Base-by-base conservation (phyloP, 345 rosid genomes). In the Combretum micranthum region DNA sequence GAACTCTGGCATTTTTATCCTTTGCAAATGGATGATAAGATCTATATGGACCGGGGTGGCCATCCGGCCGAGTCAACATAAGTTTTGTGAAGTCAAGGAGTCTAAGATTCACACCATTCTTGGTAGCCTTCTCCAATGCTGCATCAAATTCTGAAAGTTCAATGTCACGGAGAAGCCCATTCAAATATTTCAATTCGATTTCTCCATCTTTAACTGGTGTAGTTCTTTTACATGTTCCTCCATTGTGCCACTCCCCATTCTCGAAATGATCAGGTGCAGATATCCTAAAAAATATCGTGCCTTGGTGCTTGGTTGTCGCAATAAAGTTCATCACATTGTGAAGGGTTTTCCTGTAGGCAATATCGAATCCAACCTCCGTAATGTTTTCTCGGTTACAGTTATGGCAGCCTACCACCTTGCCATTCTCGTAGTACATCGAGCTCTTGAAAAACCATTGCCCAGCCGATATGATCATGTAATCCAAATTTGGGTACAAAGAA, bases 401-500 rank as follows among this genome's bases (percentile, higher is more conserved):
- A 74, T 93, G 96, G 73, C 99, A 93, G 69, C 96, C 96, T 3
- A 86, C 67, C 0, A 52, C 46, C 1, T 75, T 79, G 47, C 72
- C 69, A 16, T 86, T 84, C 67, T 84, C 96, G 18, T 93, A 79
- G 69, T 93, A 93, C 59, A 93, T 68, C 19, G 96, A 82, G 4
- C 88, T 68, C 75, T 93, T 89, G 20, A 93, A 87, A 69, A 81
- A 93, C 99, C 99, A 93, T 76, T 93, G 86, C 43, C 99, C 99
- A 0, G 96, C 86, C 3, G 99, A 93, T 65, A 93, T 72, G 23
- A 93, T 83, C 47, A 73, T 61, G 60, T 85, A 89, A 66, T 93
- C 91, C 13, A 82, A 60, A 70, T 64, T 76, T 51, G 68, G 73
- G 70, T 86, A n/a, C n/a, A n/a, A n/a, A n/a, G n/a, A n/a, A n/a